Conservation (phyloP, 768 basidiomycete genomes). For the Mycena sanguinolenta region DNA sequence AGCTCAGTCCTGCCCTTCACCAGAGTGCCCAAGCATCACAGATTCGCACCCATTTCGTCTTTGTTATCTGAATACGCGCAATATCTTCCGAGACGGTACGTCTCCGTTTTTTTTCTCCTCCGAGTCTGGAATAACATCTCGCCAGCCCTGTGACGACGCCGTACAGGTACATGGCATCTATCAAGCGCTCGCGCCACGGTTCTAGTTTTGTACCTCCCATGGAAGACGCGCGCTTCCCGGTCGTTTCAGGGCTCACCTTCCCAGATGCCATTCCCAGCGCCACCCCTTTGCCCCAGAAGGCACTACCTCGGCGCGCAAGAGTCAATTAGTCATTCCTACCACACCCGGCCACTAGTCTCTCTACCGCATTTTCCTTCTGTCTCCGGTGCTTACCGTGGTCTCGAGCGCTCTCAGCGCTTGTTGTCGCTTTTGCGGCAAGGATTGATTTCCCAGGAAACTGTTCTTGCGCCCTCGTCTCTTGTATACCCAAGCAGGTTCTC, state of each 20-base stretch:
- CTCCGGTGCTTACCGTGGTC: neutral
- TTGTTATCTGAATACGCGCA: conserved; percentile 15
- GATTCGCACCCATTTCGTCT: conserved; percentile 8
- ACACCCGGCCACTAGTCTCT: neutral
- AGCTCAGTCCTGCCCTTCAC: neutral
- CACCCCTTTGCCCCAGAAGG: too few species aligned
- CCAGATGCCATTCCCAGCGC: neutral
- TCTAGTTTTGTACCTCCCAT: neutral
- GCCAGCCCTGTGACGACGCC: neutral
- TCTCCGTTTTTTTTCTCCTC: neutral
- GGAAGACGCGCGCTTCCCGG: conserved; percentile 13
- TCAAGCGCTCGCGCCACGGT: neutral
- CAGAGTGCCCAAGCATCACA: conserved; percentile 1
- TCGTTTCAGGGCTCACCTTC: conserved; percentile 7
- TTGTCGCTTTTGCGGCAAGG: neutral
- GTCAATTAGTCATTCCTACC: neutral
- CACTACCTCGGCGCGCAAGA: too few species aligned
- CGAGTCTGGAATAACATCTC: neutral
- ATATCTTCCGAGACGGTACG: neutral
- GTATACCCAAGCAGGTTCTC: too few species aligned
- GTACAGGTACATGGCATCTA: conserved; percentile 5
- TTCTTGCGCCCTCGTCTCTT: too few species aligned
- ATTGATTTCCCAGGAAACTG: neutral
- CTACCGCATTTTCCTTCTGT: neutral
- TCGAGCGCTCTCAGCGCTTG: neutral